Conservation (phyloP, 208 protist genomes). For the Hexamita inflata region DNA sequence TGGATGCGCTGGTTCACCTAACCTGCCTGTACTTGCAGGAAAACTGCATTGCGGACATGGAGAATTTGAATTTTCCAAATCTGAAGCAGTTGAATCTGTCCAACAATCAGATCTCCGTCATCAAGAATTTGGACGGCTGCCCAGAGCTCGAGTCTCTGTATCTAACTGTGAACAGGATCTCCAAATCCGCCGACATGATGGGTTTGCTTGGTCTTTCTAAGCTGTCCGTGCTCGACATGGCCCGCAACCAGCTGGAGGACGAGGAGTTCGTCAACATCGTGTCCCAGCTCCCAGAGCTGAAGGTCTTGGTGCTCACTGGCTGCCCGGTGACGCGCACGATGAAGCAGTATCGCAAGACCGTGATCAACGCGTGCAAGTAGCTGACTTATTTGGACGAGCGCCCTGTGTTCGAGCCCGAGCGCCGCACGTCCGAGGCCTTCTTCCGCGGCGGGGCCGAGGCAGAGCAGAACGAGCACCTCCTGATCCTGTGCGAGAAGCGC, state of each 20-base stretch:
- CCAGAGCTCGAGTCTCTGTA: conserved; percentile 58
- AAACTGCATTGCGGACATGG: conserved; percentile 67
- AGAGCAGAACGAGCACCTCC: conserved; percentile 27
- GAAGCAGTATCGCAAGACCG: conserved; percentile 58
- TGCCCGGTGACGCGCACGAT: conserved; percentile 54
- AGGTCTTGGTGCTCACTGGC: conserved; percentile 59
- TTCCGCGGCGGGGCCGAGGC: conserved; percentile 56
- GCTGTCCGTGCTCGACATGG: conserved; percentile 67
- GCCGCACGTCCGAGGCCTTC: conserved; percentile 63
- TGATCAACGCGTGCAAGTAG: conserved; percentile 53
- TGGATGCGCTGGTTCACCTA: conserved; percentile 54
- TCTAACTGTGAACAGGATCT: conserved; percentile 58
- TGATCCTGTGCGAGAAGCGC: background rate
- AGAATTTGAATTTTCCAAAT: conserved; percentile 56
- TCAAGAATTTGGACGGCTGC: conserved; percentile 45
- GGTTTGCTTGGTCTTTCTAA: conserved; percentile 53
- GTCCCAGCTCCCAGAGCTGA: conserved; percentile 54
- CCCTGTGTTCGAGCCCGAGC: conserved; percentile 65
- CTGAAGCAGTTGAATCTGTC: conserved; percentile 70
- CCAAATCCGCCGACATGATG: conserved; percentile 43
- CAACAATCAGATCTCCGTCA: conserved; percentile 60
- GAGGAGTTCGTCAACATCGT: conserved; percentile 59
- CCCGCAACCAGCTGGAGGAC: conserved; percentile 65
- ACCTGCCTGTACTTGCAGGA: conserved; percentile 64
- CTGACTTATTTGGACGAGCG: conserved; percentile 70